Base-by-base conservation (phyloP, 768 basidiomycete species). In the Suillus decipiens region DNA sequence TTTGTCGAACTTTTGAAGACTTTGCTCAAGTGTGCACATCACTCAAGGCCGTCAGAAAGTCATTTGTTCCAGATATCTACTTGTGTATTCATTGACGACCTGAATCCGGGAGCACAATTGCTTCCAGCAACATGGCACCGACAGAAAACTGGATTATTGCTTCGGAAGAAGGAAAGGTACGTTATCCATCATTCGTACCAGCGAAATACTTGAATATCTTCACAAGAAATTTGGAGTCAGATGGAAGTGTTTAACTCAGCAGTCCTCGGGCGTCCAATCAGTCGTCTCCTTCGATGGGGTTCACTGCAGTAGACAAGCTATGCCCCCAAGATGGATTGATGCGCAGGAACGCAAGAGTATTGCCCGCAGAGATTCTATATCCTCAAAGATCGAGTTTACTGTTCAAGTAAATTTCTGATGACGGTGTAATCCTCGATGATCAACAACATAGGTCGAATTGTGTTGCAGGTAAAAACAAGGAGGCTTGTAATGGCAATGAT, bases 151-250 rank as follows among this genome's bases (percentile, higher is more conserved):
- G 28, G 28, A 28, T 28, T 28, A 28, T 39, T 14, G 37, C 37
- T 6, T 71, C 70, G 1, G 64, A 72, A 51, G 61, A 63, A 11
- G 67, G 62, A 61, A 72, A 70, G 54, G 71, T 66, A n/a, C 12
- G 56, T 33, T 9, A 6, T 53, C 14, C 31, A 31, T 36, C 61
- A 55, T 9, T 19, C 0, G 47, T 22, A 59, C 24, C 8, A 11
- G 31, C 14, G 15, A 53, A 34, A 33, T 2, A 54, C 4, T 48
- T 62, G 5, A 22, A 2, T 24, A 17, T 34, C 47, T 51, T 19
- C 19, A 28, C 22, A 22, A 67, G 67, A 56, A 57, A 48, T 68
- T 68, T 47, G 3, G 24, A 47, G 43, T 71, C 7, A 22, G 62
- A 10, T 67, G 65, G 65, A 48, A 61, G 36, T 61, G 63, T 59